A percentile compares a stretch with the other conserved stretches of the same genome.
phyloP scores from a whole-genome alignment of 208 protist species.

The Crithidia acanthocephali region DNA sequence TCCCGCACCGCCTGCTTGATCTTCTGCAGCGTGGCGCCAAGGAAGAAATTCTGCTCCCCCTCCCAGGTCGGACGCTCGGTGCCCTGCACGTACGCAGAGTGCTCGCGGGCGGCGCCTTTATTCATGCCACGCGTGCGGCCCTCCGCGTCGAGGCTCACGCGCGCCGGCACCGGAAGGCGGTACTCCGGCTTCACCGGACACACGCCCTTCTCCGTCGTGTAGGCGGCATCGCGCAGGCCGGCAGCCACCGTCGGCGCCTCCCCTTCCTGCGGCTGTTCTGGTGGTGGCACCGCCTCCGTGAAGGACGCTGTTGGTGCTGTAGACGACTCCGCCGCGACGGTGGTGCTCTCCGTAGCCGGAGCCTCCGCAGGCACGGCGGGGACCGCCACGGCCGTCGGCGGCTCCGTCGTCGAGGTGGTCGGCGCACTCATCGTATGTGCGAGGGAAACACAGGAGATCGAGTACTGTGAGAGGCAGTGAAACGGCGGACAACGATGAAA shows the following conservation, averaged over 20 bases:
- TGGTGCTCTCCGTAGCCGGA: background rate
- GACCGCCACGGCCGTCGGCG: background rate
- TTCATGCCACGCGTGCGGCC: conserved; percentile 84
- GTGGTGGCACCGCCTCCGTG: background rate
- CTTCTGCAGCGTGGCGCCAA: conserved; percentile 50
- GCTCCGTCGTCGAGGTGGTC: background rate
- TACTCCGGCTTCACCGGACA: conserved; percentile 72
- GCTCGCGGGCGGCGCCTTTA: conserved; percentile 65
- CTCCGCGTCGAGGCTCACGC: conserved; percentile 62
- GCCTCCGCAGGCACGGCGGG: background rate
- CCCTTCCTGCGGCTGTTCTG: background rate
- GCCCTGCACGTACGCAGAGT: conserved; percentile 45
- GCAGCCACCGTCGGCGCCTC: background rate
- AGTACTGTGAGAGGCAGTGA: conserved; percentile 9
- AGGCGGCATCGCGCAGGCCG: background rate
- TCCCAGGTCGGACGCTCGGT: conserved; percentile 73
- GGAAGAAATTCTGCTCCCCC: conserved; percentile 80
- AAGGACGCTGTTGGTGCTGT: background rate
- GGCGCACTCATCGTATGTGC: background rate
- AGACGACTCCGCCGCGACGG: background rate
- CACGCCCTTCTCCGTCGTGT: conserved; percentile 43
- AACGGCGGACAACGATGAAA: background rate
- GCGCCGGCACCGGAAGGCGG: conserved; percentile 55
- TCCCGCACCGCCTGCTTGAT: conserved; percentile 63
- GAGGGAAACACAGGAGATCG: background rate